Evolutionary conservation across 1,284 basidiomycete genomes (phyloP).

Genomic region (Cutaneotrichosporon curvatum): DNA sequence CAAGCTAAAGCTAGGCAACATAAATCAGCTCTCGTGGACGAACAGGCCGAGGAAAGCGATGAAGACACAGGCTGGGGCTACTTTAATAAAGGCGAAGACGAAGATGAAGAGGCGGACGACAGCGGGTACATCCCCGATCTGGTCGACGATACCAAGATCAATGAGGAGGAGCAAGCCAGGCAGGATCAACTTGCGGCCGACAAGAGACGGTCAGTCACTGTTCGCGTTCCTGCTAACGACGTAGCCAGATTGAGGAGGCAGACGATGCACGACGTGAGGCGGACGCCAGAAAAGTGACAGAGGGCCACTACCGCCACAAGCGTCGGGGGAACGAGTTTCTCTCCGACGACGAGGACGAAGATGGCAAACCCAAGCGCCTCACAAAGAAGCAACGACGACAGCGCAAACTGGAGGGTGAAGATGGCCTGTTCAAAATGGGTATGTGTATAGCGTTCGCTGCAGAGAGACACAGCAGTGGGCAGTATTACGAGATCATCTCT

Average conservation of each 20-base stretch:
- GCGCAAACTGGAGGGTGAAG: slow-evolving; percentile 23
- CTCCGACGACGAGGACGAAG: slow-evolving; percentile 28
- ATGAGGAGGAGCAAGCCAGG: slow-evolving; percentile 22
- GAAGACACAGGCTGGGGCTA: slow-evolving; percentile 36
- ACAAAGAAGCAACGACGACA: slow-evolving; percentile 25
- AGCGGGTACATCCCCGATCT: slow-evolving; percentile 29
- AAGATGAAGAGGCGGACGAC: slow-evolving; percentile 27
- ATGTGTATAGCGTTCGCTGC: no score
- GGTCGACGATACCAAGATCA: slow-evolving; percentile 30
- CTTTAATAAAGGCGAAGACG: slow-evolving; percentile 21
- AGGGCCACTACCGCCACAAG: slow-evolving; percentile 29
- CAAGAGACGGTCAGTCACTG: slow-evolving; percentile 28
- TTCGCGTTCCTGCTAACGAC: neutral
- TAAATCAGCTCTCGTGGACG: slow-evolving; percentile 24
- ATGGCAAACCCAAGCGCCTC: slow-evolving; percentile 13
- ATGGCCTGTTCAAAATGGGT: slow-evolving; percentile 30
- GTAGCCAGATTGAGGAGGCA: slow-evolving; percentile 26
- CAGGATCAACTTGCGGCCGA: slow-evolving; percentile 27
- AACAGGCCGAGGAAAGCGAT: slow-evolving; percentile 48
- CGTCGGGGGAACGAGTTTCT: slow-evolving; percentile 30
- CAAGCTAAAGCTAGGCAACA: neutral
- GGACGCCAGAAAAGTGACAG: slow-evolving; percentile 33
- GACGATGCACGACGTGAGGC: slow-evolving; percentile 35
- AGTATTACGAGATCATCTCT: neutral
- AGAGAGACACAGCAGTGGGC: no score